A percentile compares a stretch with the other conserved stretches of the same genome.
These are phyloP conservation scores for Artemisia princeps DNA, from an alignment of 140 eudicot species.

Conservation along the genomic window DNA sequence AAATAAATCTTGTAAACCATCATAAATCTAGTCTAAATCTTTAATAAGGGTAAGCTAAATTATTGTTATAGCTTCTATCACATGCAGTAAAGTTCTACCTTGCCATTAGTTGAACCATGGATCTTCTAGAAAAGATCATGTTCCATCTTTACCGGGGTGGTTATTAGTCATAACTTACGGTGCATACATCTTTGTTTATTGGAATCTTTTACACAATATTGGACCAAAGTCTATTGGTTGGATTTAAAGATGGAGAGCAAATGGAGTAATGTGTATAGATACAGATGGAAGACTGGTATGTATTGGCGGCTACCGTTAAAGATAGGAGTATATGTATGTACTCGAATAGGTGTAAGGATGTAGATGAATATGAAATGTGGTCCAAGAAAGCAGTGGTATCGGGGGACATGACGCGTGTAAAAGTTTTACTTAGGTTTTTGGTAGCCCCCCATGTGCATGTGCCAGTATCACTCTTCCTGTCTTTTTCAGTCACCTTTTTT, in stretches of 20 bases:
- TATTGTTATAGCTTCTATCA: too few relatives aligned
- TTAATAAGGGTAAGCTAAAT: too few relatives aligned
- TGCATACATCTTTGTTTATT: too few relatives aligned
- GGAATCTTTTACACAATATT: too few relatives aligned
- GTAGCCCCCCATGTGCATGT: constrained; percentile 46
- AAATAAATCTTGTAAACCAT: too few relatives aligned
- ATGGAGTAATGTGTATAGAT: background rate
- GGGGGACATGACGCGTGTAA: constrained; percentile 44
- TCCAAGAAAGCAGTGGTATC: constrained; percentile 28
- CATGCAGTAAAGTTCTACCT: too few relatives aligned
- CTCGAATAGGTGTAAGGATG: constrained; percentile 25
- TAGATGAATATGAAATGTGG: constrained; percentile 37
- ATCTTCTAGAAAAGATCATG: too few relatives aligned
- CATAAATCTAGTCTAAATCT: too few relatives aligned
- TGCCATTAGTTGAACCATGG: too few relatives aligned
- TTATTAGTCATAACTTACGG: too few relatives aligned
- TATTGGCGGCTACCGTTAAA: constrained; percentile 39
- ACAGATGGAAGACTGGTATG: constrained; percentile 17
- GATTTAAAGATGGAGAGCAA: background rate
- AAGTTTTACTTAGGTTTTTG: constrained; percentile 19
- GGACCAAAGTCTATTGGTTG: background rate
- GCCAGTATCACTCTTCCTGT: constrained; percentile 23
- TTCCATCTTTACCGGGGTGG: too few relatives aligned
- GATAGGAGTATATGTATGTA: constrained; percentile 3
- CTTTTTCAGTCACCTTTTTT: constrained; percentile 25